These are phyloP conservation scores for Nicotiana paniculata DNA, from an alignment of 257 asterid genomes.

Conservation along the genomic window DNA sequence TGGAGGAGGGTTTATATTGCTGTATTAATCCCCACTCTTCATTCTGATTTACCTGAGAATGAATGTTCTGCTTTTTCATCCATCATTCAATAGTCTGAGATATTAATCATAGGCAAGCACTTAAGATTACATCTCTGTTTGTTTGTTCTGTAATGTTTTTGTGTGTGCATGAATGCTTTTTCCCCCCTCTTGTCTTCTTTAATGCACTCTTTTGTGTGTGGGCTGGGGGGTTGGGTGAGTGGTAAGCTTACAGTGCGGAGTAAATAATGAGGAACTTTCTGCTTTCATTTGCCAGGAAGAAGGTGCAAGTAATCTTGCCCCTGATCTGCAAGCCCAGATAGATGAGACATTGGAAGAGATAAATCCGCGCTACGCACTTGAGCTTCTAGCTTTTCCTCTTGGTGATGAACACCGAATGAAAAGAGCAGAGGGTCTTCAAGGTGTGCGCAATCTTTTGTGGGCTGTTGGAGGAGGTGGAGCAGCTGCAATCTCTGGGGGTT, in stretches of 20 bases:
- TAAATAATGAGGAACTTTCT: conserved; percentile 2
- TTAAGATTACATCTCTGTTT: not conserved
- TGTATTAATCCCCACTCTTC: not conserved
- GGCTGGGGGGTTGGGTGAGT: too few relatives aligned
- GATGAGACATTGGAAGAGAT: conserved; percentile 94
- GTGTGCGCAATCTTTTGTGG: conserved; percentile 89
- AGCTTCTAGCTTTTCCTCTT: conserved; percentile 82
- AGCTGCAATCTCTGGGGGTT: conserved; percentile 87
- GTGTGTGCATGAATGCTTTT: too few relatives aligned
- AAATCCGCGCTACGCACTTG: conserved; percentile 70
- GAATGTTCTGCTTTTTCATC: not conserved
- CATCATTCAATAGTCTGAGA: not conserved
- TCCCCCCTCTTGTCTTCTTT: not conserved
- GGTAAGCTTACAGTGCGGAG: not conserved
- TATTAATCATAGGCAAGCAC: not conserved
- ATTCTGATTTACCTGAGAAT: not conserved
- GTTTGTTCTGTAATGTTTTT: not conserved
- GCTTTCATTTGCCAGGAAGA: conserved; percentile 55
- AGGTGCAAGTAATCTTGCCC: conserved; percentile 93
- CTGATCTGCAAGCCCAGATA: conserved; percentile 85
- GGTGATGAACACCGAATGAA: conserved; percentile 56
- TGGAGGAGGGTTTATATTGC: not conserved
- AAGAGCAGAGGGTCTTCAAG: conserved; percentile 90
- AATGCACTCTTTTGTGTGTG: not conserved
- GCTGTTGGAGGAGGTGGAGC: conserved; percentile 99